Conservation (phyloP, 1,139 yeast species). For the Suhomyces panamericanus region DNA sequence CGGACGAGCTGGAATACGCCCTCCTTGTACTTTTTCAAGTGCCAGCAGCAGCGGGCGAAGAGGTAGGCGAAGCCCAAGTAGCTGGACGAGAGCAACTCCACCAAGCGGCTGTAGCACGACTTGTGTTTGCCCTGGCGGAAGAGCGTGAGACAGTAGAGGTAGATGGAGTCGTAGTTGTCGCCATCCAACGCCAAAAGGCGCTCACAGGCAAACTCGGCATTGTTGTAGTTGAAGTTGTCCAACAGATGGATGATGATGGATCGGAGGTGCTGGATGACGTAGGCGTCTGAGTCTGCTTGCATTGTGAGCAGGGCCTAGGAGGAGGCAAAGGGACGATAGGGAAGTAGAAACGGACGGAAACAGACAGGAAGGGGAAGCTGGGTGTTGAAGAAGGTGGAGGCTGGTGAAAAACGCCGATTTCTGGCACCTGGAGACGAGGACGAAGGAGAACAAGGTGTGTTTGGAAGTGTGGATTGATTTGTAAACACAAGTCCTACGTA, state of each 20-base stretch:
- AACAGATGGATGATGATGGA: slow-evolving; percentile 65
- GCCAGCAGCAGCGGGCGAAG: slow-evolving; percentile 65
- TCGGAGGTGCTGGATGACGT: slow-evolving; percentile 46
- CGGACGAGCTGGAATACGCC: slow-evolving; percentile 60
- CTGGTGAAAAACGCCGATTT: too few species aligned
- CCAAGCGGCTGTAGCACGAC: slow-evolving; percentile 56
- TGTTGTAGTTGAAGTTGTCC: slow-evolving; percentile 65
- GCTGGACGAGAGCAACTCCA: slow-evolving; percentile 30
- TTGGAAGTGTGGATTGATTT: neutral
- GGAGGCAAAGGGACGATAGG: neutral
- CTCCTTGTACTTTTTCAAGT: slow-evolving; percentile 55
- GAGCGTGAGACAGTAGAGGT: slow-evolving; percentile 64
- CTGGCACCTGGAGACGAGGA: neutral
- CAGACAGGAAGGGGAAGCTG: neutral
- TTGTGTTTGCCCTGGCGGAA: slow-evolving; percentile 57
- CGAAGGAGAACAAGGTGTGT: neutral
- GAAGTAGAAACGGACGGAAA: neutral
- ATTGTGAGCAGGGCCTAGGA: neutral
- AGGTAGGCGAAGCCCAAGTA: slow-evolving; percentile 74
- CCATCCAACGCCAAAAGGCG: slow-evolving; percentile 61
- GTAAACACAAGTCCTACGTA: neutral
- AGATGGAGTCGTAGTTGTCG: slow-evolving; percentile 52
- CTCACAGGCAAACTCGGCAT: slow-evolving; percentile 83
- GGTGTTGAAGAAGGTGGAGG: neutral
- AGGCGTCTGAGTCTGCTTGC: slow-evolving; percentile 10